Base-by-base conservation (phyloP, 2,329 filamentous ascomycete species). In the Cyphellophora europaea region DNA sequence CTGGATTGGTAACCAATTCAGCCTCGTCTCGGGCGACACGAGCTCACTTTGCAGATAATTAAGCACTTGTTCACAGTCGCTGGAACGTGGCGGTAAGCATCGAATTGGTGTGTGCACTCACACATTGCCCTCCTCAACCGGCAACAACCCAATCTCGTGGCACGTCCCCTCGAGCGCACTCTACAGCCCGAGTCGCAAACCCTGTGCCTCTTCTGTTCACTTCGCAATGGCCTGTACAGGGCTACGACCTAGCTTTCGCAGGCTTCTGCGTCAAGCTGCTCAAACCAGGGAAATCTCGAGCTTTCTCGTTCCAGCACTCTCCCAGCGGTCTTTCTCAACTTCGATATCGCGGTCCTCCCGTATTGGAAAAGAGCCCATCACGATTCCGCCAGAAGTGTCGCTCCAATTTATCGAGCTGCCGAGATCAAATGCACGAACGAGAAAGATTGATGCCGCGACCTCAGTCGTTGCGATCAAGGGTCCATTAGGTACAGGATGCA, bases 301-400 rank as follows among this genome's bases (percentile, higher is more conserved):
- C 16, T 87, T 88, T 56, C 77, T 89, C 32, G 65, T 84, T 11
- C 82, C 83, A 10, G 77, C 79, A 31, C 79, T 86, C 61, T 75
- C 53, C 44, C 61, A 47, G 36, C 58, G 71, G 53, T 62, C 63
- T 43, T 95, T 95, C 67, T 88, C 83, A 37, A 79, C 77, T 27
- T 81, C 84, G 28, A 56, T 75, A 35, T 61, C 63, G 54, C 69
- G 71, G 49, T 63, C 69, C 38, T 95, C 89, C 29, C 91, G 95
- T 69, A 81, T 98, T 43, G 91, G 91, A 50, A 73, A 77, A 49
- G 82, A 82, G 41, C 74, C 83, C 15, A 73, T 94, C 35, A 79
- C 84, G 36, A 70, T 94, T 19, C 89, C 89, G 1, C 79, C 83
- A 0, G 83, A 85, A 44, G 91, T 98, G 38, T 81, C 81, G 33